Evolutionary conservation across 139 green algal species (phyloP), one percentile per base, ranked within the genome.

Genomic region (Deuterostichococcus epilithicus): DNA sequence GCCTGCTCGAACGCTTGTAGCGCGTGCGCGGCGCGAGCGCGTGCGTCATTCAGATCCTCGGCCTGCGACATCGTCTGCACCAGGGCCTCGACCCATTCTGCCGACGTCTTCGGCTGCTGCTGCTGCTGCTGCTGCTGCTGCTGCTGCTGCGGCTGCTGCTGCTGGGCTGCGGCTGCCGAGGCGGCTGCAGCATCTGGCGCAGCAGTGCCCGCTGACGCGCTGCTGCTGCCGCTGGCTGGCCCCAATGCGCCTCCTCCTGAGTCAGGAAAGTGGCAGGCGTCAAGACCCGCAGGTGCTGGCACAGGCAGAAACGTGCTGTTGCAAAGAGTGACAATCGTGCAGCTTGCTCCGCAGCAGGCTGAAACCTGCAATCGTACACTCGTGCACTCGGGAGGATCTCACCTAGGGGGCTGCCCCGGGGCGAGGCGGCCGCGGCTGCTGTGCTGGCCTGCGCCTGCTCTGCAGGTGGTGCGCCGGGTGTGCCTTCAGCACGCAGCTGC

Each of bases 51-150:
- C 52, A 97, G 72, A 79, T 93, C 82, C 18, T 47, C 79, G 0
- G 91, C 90, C 8, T 76, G 81, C 6, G 86, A 69, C 90, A 97
- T 97, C 73, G 96, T 84, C 22, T 75, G 70, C 22, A 97, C 91
- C 10, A 95, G 67, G 0, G 77, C 59, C 3, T 94, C 90, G 23
- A 95, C 81, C 92, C 92, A 97, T 52, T 94, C 83, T 6, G 89
- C 86, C 5, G 86, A 80, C 5, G 80, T 83, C n/a, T 58, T 52
- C 8, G 75, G 65, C 72, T 60, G 39, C 36, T 30, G 68, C 66
- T 26, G 58, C 35, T 63, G 52, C 34, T 73, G 73, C 23, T 44
- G 47, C 20, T 63, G 52, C 20, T 25, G 52, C 68, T 18, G 58
- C 22, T 35, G 25, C 20, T 38, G 75, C 76, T 3, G 52, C 36